Conservation (phyloP, 2,329 filamentous ascomycete species). For the Nothophoma quercina region DNA sequence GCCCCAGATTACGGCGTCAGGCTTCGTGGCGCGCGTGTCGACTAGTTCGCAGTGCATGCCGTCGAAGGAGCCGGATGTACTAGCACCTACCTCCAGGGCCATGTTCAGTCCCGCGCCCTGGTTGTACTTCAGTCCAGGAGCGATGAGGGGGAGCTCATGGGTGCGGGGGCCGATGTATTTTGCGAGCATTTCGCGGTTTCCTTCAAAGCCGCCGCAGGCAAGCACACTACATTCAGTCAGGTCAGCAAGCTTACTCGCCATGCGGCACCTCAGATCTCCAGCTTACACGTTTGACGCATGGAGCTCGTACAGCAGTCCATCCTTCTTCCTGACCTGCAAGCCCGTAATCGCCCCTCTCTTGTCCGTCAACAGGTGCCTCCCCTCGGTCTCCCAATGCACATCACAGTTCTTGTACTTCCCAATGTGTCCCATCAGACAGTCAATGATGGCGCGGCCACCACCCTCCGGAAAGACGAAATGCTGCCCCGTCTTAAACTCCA, state of each 20-base stretch:
- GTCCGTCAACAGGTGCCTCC: conserved; percentile 43
- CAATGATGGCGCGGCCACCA: conserved; percentile 51
- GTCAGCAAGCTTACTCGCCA: not conserved
- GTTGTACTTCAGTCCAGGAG: conserved; percentile 53
- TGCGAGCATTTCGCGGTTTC: conserved; percentile 53
- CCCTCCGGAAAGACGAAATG: conserved; percentile 52
- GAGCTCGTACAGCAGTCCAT: conserved; percentile 45
- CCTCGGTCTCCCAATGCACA: conserved; percentile 51
- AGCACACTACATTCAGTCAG: conserved; percentile 32
- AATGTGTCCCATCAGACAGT: conserved; percentile 50
- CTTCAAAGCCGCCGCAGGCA: conserved; percentile 52
- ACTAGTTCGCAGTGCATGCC: conserved; percentile 55
- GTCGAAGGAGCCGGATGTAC: conserved; percentile 51
- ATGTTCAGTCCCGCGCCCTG: conserved; percentile 51
- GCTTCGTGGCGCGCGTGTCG: conserved; percentile 52
- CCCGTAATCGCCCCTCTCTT: conserved; percentile 47
- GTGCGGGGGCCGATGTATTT: conserved; percentile 51
- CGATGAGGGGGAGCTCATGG: conserved; percentile 52
- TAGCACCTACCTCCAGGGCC: conserved; percentile 53
- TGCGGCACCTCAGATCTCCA: no score
- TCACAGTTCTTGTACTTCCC: conserved; percentile 35
- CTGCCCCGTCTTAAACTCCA: conserved; percentile 53
- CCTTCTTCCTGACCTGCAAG: conserved; percentile 51
- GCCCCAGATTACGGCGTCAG: conserved; percentile 52
- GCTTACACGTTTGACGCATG: conserved; percentile 42